Evolutionary conservation across 2,329 filamentous ascomycete genomes (phyloP), one percentile per base, ranked within the genome.

Genomic region (Onygenales sp.): DNA sequence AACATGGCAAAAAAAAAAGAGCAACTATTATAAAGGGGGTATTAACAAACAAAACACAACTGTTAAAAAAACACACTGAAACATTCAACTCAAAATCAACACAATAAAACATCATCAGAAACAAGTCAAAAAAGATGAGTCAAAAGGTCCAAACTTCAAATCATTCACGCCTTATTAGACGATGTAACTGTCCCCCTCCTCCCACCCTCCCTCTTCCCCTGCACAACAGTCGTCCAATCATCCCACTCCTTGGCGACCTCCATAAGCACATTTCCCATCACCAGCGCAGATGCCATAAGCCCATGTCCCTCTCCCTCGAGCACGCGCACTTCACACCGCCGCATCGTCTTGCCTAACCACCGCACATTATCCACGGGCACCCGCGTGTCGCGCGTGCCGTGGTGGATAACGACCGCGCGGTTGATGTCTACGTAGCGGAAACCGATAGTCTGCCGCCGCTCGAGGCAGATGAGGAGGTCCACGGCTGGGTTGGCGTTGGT

Each of bases 381-480:
- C 27, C 93, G 82, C 6, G 86, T 90, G 64, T 98, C 93, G 61
- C 87, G 84, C 64, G 83, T 88, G 39, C 93, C 93, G 67, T 98
- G 93, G 64, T 96, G 92, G 59, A 98, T 95, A 27, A 96, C 86
- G 0, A 97, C 87, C 0, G 88, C 82, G 7, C 90, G 82, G 5
- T 87, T 94, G 59, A 98, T 95, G 66, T 98, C 93, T 14, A 95
- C 92, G 65, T 98, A 98, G 49, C 91, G 84, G 73, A 98, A 98
- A 0, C 93, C 93, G 62, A 98, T 95, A 0, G 87, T 84, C 62
- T 95, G 89, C 32, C 88, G 82, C 21, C 93, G 83, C 69, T 98
- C 93, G 1, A 98, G 77, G 65, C 93, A 98, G 5, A 96, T 87
- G 1, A 98, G 76, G 14, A 98, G 74, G 68, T 98, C 93, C 0